A percentile compares a stretch with the other conserved stretches of the same genome.
These are phyloP conservation scores for Lunasporangiospora selenospora DNA, from an alignment of 192 early-diverging fungal species.

Conservation along the genomic window DNA sequence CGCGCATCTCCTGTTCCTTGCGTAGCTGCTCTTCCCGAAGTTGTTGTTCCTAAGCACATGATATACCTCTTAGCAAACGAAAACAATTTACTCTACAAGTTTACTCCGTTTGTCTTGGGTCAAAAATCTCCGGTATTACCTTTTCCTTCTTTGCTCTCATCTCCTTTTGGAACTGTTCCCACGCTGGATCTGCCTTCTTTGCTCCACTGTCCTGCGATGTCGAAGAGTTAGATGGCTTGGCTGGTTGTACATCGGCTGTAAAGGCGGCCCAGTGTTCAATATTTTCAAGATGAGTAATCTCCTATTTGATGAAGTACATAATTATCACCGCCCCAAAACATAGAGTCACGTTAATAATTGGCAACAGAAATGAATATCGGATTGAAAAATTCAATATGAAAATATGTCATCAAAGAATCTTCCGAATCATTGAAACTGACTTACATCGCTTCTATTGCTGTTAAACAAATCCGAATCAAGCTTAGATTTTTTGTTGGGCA, in stretches of 20 bases:
- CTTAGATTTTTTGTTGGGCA: conserved; percentile 3
- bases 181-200: conserved; percentile 9
- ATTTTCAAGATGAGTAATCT: conserved; percentile 26
- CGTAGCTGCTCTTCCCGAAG: conserved; percentile 28
- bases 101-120: too few species aligned
- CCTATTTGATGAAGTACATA: too few species aligned
- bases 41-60: conserved; percentile 38
- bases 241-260: conserved; percentile 12
- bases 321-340: too few species aligned
- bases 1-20: conserved; percentile 16
- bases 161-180: conserved; percentile 33
- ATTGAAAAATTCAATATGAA: too few species aligned
- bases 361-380: too few species aligned
- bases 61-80: too few species aligned
- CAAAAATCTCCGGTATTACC: not conserved
- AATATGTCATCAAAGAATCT: too few species aligned
- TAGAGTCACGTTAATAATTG: too few species aligned
- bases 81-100: too few species aligned
- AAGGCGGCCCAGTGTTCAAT: conserved; percentile 39
- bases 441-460: conserved; percentile 22
- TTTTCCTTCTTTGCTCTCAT: conserved; percentile 37
- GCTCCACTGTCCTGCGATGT: not conserved
- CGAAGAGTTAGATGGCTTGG: conserved; percentile 13
- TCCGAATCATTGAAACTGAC: too few species aligned
- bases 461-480: not conserved